These are phyloP conservation scores for Mycena vulgaris DNA, from an alignment of 768 basidiomycete species.

Conservation along the genomic window DNA sequence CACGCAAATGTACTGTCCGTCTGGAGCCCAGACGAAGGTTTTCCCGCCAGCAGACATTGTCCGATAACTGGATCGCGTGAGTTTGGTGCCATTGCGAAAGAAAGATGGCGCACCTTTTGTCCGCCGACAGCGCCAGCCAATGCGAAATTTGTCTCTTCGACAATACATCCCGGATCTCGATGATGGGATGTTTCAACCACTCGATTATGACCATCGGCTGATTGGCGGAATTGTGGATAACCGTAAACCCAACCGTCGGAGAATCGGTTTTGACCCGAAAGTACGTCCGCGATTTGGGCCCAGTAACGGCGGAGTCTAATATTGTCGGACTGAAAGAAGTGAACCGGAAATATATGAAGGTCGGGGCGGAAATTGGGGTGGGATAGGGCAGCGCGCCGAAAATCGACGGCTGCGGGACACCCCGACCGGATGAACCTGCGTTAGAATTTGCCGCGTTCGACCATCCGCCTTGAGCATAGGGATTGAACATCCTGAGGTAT, in stretches of 20 bases:
- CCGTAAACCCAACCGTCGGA: conserved; percentile 45
- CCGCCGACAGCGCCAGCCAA: conserved; percentile 61
- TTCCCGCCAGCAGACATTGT: conserved; percentile 54
- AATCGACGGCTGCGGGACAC: conserved; percentile 24
- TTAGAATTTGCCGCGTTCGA: conserved; percentile 17
- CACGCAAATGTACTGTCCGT: conserved; percentile 55
- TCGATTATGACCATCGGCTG: not conserved
- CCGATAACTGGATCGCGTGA: conserved; percentile 46
- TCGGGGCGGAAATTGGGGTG: conserved; percentile 15
- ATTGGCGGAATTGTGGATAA: not conserved
- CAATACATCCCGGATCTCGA: conserved; percentile 47
- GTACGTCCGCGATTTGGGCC: conserved; percentile 55
- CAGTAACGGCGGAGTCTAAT: conserved; percentile 60
- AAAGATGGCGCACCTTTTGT: conserved; percentile 53
- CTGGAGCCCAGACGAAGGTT: conserved; percentile 53
- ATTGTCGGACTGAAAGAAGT: conserved; percentile 56
- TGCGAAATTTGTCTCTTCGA: conserved; percentile 52
- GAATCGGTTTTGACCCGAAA: conserved; percentile 58
- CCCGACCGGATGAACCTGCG: conserved; percentile 8
- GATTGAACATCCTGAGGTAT: conserved; percentile 27
- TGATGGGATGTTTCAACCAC: not conserved
- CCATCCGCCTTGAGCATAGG: conserved; percentile 31
- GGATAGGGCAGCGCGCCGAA: conserved; percentile 34
- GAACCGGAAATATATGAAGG: conserved; percentile 59
- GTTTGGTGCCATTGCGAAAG: not conserved